Base-by-base conservation (phyloP, 202 grass and related monocot species). In the Digitaria exilis region DNA sequence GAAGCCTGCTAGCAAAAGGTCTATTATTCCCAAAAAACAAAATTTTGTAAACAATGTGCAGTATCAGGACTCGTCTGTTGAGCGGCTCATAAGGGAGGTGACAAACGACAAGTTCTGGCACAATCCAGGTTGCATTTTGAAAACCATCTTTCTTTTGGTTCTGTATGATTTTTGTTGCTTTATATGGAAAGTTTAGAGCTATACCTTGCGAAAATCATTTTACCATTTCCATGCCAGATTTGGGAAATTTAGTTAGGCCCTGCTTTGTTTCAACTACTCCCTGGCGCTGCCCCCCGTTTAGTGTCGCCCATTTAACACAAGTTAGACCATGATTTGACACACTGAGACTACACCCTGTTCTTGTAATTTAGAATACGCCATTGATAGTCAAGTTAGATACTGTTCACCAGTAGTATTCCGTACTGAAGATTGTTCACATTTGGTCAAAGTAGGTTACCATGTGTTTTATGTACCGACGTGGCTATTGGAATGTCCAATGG, bases 21-120 rank as follows among this genome's bases (percentile, higher is more conserved):
- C 89, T 86, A 55, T 88, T 83, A 46, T 90, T 88, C 90, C 93
- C 45, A 99, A 92, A 88, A 98, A 88, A 78, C 96, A 96, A 85
- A 69, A 46, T 75, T 83, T 87, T 73, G 46, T 29, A 77, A 96
- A 65, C 61, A 99, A 75, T 74, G 43, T 32, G 14, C 96, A 93
- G 29, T 98, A 92, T 63, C 85, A 92, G 71, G 96, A 96, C 75
- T 87, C 96, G 41, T 98, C 93, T 73, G 91, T 98, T 30, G 96
- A 93, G 66, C 81, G 96, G 24, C 91, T 98, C 65, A 91, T 91
- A 65, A 87, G 96, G 21, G 96, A 99, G 86, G 96, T 99, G 65
- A 99, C 96, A 49, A 99, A 76, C 54, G 91, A 92, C 75, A 99
- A 96, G 60, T 99, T 99, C 79, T 99, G 97, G 97, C 89, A 96